Evolutionary conservation across 208 protist genomes (phyloP), one percentile per base, ranked within the genome.

Genomic region (Balamuthia mandrillaris): DNA sequence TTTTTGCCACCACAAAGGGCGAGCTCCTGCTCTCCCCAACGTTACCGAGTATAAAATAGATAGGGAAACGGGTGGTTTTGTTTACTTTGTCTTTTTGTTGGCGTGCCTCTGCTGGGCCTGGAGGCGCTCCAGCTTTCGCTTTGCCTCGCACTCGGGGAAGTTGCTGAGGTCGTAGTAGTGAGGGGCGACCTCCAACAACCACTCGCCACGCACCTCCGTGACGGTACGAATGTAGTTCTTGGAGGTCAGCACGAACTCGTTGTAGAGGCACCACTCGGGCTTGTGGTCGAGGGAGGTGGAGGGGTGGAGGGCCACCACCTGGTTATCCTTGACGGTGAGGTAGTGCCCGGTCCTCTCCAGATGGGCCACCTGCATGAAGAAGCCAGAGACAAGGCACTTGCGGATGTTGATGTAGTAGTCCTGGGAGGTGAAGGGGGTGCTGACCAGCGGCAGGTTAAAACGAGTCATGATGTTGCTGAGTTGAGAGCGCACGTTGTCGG

Each of bases 251-350:
- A 99, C 97, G 84, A 99, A 97, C 89, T 99, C 97, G 89, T 99
- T 96, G 88, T 98, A 99, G 1, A 99, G 87, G 7, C 97, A 94
- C 94, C 97, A 98, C 87, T 98, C 96, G n/a, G 97, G 97, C 68
- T 98, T 97, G 68, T 96, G 93, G 81, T 97, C 95, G 3, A 97
- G 84, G 54, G 77, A 65, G 1, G 90, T 94, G 1, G 93, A 95
- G 24, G 95, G 95, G 77, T 97, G 95, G 27, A 96, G 86, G 14
- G 87, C 84, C 5, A 96, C 94, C 4, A 90, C 86, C 88, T 98
- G 96, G 86, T 98, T 97, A 88, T 99, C 98, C 89, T 99, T 99
- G 14, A 98, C 86, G 0, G 97, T 95, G 54, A 97, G 95, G 79
- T 98, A 98, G 49, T 97, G 95, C 39, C 97, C 97, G 18, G 94